A percentile compares a stretch with the other conserved stretches of the same genome.
Evolutionary conservation across 177 flowering plant species (phyloP).

Genomic region (Telopea speciosissima): DNA sequence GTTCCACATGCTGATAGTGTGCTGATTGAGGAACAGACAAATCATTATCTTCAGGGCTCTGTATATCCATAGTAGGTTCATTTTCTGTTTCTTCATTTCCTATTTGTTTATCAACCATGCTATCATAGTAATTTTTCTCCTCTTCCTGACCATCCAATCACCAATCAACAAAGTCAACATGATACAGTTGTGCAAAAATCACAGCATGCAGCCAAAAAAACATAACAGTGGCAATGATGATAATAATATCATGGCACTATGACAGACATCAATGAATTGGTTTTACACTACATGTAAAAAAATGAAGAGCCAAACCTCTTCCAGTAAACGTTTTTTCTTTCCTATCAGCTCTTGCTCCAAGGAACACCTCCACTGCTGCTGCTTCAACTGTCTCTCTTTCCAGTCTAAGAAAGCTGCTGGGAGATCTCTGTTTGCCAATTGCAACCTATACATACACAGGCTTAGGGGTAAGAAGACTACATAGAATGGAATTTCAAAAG

Average conservation of each 20-base stretch:
- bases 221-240: too few species aligned
- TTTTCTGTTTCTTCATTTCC: conserved; percentile 10
- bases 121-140: conserved; percentile 21
- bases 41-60: conserved; percentile 22
- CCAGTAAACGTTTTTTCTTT: conserved; percentile 17
- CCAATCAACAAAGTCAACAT: neutral
- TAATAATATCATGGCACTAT: too few species aligned
- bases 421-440: conserved; percentile 52
- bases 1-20: conserved; percentile 23
- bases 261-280: neutral
- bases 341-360: conserved; percentile 50
- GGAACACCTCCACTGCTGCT: conserved; percentile 27
- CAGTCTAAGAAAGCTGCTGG: conserved; percentile 54
- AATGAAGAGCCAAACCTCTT: conserved; percentile 36
- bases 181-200: neutral
- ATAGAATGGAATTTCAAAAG: too few species aligned
- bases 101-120: conserved; percentile 20
- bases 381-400: conserved; percentile 33
- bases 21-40: conserved; percentile 17
- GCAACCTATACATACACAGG: conserved; percentile 40
- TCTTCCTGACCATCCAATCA: conserved; percentile 27
- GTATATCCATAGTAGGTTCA: conserved; percentile 9
- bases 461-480: too few species aligned
- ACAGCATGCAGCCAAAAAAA: neutral
- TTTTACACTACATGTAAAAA: neutral